A percentile compares a stretch with the other conserved stretches of the same genome.
Evolutionary conservation across 352 stramenopile genomes (phyloP).

Genomic region (Phytophthora pluvialis): DNA sequence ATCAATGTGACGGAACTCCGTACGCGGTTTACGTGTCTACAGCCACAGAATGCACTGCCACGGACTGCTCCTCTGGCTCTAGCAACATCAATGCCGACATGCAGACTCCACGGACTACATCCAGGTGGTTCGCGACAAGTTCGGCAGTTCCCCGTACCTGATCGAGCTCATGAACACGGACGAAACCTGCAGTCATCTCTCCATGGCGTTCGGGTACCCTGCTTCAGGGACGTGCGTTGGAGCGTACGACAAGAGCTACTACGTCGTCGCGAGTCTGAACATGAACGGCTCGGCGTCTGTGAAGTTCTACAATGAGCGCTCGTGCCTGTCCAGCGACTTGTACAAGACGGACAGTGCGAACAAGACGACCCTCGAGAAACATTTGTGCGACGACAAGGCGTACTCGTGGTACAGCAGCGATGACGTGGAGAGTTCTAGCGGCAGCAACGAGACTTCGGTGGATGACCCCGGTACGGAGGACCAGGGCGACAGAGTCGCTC

Average conservation of each 20-base stretch:
- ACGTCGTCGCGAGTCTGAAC: conserved; percentile 27
- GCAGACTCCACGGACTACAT: conserved; percentile 34
- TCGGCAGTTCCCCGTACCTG: conserved; percentile 28
- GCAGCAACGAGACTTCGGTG: conserved; percentile 1
- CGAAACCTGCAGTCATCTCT: conserved; percentile 17
- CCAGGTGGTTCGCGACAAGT: conserved; percentile 23
- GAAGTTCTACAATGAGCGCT: conserved; percentile 18
- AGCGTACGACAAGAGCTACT: conserved; percentile 36
- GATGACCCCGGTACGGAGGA: not conserved
- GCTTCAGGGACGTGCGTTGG: conserved; percentile 29
- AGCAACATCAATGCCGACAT: conserved; percentile 29
- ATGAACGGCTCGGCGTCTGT: conserved; percentile 33
- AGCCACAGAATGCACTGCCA: conserved; percentile 8
- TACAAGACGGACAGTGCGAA: conserved; percentile 22
- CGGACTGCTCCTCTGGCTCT: conserved; percentile 2
- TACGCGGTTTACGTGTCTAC: conserved; percentile 23
- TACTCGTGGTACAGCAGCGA: conserved; percentile 38
- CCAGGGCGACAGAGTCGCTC: not conserved
- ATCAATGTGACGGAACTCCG: conserved; percentile 24
- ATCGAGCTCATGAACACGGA: conserved; percentile 28
- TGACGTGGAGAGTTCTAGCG: conserved; percentile 14
- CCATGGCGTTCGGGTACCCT: conserved; percentile 30
- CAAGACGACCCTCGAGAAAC: conserved; percentile 13
- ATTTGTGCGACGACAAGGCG: conserved; percentile 19
- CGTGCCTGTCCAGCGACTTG: conserved; percentile 8